Evolutionary conservation across 495 filamentous ascomycete species (phyloP).

Genomic region (Amorphotheca resinae): DNA sequence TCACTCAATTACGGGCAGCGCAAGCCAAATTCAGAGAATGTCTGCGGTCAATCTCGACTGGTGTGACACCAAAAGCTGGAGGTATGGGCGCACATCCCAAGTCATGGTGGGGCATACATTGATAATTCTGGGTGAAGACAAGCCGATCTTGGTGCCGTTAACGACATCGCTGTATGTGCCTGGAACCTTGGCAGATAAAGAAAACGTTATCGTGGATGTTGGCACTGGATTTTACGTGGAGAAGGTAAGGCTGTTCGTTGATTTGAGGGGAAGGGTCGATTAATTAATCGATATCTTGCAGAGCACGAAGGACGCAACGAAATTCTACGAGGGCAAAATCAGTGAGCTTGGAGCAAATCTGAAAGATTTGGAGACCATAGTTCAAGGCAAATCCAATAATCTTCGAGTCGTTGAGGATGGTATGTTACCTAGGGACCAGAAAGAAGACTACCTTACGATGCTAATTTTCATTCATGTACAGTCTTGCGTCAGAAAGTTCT

Average conservation of each 20-base stretch:
- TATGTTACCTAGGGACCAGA: slow-evolving; percentile 21
- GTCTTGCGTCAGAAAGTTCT: slow-evolving; percentile 48
- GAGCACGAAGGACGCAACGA: slow-evolving; percentile 60
- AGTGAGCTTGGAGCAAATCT: slow-evolving; percentile 68
- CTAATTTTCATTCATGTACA: slow-evolving; percentile 16
- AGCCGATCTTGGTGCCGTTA: slow-evolving; percentile 73
- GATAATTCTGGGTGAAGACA: slow-evolving; percentile 26
- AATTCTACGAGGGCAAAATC: slow-evolving; percentile 80
- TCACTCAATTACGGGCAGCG: slow-evolving; percentile 74
- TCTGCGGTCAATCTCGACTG: slow-evolving; percentile 29
- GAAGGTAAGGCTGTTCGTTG: slow-evolving; percentile 47
- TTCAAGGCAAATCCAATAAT: slow-evolving; percentile 74
- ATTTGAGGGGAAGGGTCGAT: not conserved
- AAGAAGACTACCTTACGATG: slow-evolving; percentile 7
- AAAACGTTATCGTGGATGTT: slow-evolving; percentile 84
- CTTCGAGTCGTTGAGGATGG: slow-evolving; percentile 81
- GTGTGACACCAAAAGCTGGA: slow-evolving; percentile 15
- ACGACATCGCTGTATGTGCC: slow-evolving; percentile 91
- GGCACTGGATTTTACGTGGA: slow-evolving; percentile 96
- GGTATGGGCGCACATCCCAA: slow-evolving; percentile 5
- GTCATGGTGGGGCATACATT: not conserved
- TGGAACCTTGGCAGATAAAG: slow-evolving; percentile 60
- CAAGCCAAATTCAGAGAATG: slow-evolving; percentile 90
- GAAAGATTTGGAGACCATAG: slow-evolving; percentile 73
- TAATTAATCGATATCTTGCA: slow-evolving; percentile 9